Evolutionary conservation across 2,329 filamentous ascomycete genomes (phyloP).

Genomic region (Paramyrothecium sp.): DNA sequence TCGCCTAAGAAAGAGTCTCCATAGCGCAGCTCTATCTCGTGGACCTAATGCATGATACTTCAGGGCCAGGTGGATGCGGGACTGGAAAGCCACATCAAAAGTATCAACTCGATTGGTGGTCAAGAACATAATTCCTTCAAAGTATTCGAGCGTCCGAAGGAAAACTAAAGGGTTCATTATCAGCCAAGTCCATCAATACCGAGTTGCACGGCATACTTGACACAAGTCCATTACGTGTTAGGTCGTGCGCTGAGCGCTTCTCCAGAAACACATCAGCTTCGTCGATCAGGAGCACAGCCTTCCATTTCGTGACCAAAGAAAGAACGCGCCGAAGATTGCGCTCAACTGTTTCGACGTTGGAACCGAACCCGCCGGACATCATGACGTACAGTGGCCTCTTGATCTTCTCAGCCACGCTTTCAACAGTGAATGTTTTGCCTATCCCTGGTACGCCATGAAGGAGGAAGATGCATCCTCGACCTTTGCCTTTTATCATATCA

Average conservation of each 20-base stretch:
- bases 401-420: conserved; percentile 5
- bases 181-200: neutral
- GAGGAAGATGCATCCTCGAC: conserved; percentile 18
- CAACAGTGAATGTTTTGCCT: conserved; percentile 21
- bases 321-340: conserved; percentile 8
- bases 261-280: conserved; percentile 17
- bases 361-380: conserved; percentile 14
- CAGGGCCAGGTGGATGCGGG: too few relatives aligned
- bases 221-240: conserved; percentile 16
- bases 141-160: conserved; percentile 27
- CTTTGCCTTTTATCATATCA: conserved; percentile 14
- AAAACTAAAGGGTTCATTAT: conserved; percentile 18
- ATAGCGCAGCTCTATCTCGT: conserved; percentile 14
- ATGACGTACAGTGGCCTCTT: conserved; percentile 13
- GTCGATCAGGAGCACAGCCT: conserved; percentile 16
- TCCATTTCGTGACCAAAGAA: conserved; percentile 14
- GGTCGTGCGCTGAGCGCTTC: conserved; percentile 8
- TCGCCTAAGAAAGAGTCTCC: conserved; percentile 21
- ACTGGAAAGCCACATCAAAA: too few relatives aligned
- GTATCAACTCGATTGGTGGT: conserved; percentile 28
- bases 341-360: conserved; percentile 10
- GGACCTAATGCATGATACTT: conserved; percentile 6
- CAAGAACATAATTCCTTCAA: conserved; percentile 26
- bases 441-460: conserved; percentile 24
- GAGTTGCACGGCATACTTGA: conserved; percentile 9